Percentiles rank a stretch among this genome's conserved stretches.
Evolutionary conservation across 305 asterid species (phyloP).

Genomic region (Fraxinus sp.): DNA sequence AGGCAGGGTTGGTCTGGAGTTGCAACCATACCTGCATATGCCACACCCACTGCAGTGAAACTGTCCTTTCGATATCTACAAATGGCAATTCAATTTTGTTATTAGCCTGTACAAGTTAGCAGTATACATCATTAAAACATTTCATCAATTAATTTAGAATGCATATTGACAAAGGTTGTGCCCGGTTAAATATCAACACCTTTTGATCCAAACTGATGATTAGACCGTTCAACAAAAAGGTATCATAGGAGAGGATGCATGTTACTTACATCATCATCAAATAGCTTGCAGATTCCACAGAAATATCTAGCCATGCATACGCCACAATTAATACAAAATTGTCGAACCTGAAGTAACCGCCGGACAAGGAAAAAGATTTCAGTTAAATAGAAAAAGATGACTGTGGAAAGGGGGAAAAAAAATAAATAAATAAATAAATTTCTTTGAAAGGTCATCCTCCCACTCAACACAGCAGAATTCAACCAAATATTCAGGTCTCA

Average conservation of each 20-base stretch:
- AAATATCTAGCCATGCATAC: slow-evolving; percentile 78
- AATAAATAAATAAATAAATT: background rate
- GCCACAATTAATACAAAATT: slow-evolving; percentile 74
- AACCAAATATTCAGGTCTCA: background rate
- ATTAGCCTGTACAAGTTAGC: background rate
- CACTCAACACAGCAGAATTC: background rate
- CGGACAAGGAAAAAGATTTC: background rate
- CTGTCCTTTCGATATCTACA: slow-evolving; percentile 75
- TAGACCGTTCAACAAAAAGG: background rate
- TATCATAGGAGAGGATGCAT: background rate
- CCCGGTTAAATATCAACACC: background rate
- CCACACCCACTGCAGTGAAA: slow-evolving; percentile 84
- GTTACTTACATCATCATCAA: slow-evolving; percentile 78
- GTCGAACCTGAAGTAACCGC: slow-evolving; percentile 48
- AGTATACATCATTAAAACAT: slow-evolving; percentile 12
- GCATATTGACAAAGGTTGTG: background rate
- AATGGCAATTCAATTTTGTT: background rate
- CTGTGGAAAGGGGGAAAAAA: background rate
- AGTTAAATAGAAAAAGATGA: background rate
- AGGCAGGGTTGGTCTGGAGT: background rate
- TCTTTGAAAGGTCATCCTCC: background rate
- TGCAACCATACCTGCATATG: slow-evolving; percentile 69
- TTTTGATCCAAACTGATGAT: background rate
- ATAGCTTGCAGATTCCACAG: slow-evolving; percentile 79
- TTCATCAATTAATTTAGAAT: background rate